Evolutionary conservation across 768 basidiomycete species (phyloP), one percentile per base, ranked within the genome.

Genomic region (Strobilomyces confusus): DNA sequence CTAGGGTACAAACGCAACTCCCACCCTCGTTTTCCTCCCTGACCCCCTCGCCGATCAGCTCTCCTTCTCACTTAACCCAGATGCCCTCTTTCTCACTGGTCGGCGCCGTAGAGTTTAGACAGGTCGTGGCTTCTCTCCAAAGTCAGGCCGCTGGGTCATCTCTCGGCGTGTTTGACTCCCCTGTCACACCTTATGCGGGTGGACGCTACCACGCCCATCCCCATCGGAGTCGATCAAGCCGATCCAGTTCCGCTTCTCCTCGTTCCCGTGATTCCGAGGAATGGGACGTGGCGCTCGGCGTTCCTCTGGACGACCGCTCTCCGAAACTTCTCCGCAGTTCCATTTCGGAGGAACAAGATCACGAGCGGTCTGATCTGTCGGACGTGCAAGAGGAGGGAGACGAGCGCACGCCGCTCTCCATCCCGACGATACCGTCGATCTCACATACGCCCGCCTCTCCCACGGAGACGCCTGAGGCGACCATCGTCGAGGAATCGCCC

Each of bases 71-170:
- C 22, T 68, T 74, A 34, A 68, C 70, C 11, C 80, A 82, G 55
- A 79, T 92, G 70, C 89, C 88, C 3, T 90, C 88, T 0, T 92
- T 92, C 62, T 98, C 95, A 3, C 80, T 99, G 2, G 81, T 98
- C 5, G 92, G 95, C 9, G 97, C 97, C 0, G 80, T 99, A 41
- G 97, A 99, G 69, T 99, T 99, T 71, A 80, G 94, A 17, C 87
- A 94, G 54, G 89, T 98, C 22, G 87, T 99, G 20, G 78, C 87
- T 12, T 85, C 87, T 0, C 75, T 99, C 22, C 82, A 84, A 57
- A 77, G 77, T 45, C 83, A 94, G 62, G 85, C 86, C 11, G 77
- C 81, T 2, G 75, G 75, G 1, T 71, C 79, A 0, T 78, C 82
- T 0, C 72, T 91, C 44, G 77, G 69, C 54, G 73, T 83, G 4